Evolutionary conservation across 2,329 filamentous ascomycete species (phyloP), one percentile per base, ranked within the genome.

Genomic region (Ophiostoma ips): DNA sequence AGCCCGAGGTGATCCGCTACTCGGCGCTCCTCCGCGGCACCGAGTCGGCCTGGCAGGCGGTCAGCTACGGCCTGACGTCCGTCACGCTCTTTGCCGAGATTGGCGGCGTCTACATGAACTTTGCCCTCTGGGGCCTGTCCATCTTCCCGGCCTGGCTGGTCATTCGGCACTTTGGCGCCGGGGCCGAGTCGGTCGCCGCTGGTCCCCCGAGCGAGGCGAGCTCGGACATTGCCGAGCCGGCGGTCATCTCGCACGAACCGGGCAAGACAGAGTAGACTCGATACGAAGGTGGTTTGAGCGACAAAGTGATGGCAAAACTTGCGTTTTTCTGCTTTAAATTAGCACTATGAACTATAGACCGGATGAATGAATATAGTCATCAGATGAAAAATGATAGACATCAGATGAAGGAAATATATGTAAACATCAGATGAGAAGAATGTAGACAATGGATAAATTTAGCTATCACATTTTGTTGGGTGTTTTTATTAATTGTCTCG

Each of bases 21-120:
- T 75, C 83, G 0, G 81, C 79, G 0, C 63, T 87, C 12, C 67
- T 87, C 3, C 71, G 83, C 50, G 83, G 79, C 1, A 83, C 79
- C 0, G 83, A 87, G 63, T 84, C 80, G 1, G 83, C 80, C 0
- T 82, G 79, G 66, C 83, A 87, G 60, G 83, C 82, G 7, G 64
- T 87, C 15, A 83, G 79, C 58, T 87, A 87, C 53, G 83, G 83
- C 0, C 62, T 86, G 0, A 76, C 73, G 9, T 80, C 77, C 3
- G 56, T 85, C 10, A 64, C 68, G 0, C 61, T 84, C 6, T 81
- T 87, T 61, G 81, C 75, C 2, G 66, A 79, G 46, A 71, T 84
- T 3, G 83, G 81, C 3, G 78, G 71, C 15, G 71, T 84, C 0
- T 87, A 87, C 59, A 66, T 85, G 57, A 87, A 86, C 58, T 84